Conservation (phyloP, 2,329 filamentous ascomycete genomes). For the Microsporum audouinii region DNA sequence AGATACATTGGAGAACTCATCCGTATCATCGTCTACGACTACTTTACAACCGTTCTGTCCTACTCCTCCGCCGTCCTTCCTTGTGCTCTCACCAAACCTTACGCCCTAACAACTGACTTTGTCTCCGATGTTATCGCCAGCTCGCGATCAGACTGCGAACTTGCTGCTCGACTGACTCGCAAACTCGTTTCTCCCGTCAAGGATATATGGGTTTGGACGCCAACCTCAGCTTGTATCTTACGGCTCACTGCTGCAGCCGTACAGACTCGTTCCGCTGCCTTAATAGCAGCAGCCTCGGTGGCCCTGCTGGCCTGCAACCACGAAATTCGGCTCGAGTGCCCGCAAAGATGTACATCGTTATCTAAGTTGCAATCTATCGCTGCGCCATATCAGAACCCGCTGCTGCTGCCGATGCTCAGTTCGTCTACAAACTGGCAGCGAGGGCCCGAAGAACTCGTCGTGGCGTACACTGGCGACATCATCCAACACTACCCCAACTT, state of each 20-base stretch:
- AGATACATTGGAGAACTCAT: slow-evolving; percentile 63
- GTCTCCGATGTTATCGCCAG: slow-evolving; percentile 54
- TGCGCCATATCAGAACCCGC: background rate
- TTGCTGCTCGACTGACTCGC: slow-evolving; percentile 34
- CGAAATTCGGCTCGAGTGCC: slow-evolving; percentile 42
- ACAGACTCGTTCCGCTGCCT: slow-evolving; percentile 55
- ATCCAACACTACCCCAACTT: slow-evolving; percentile 66
- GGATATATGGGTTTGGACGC: slow-evolving; percentile 48
- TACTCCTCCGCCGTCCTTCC: slow-evolving; percentile 41
- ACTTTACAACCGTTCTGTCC: slow-evolving; percentile 38
- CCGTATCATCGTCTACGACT: slow-evolving; percentile 54
- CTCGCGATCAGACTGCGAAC: slow-evolving; percentile 35
- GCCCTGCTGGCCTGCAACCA: slow-evolving; percentile 55
- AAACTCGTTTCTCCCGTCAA: slow-evolving; percentile 38
- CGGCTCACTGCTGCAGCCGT: slow-evolving; percentile 56
- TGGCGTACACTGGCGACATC: slow-evolving; percentile 66
- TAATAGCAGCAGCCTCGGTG: slow-evolving; percentile 58
- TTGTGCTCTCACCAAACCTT: slow-evolving; percentile 39
- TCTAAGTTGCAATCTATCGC: slow-evolving; percentile 7
- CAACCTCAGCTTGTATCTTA: slow-evolving; percentile 46
- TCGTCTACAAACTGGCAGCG: slow-evolving; percentile 22
- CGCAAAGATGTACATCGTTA: slow-evolving; percentile 7
- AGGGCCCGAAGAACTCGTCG: slow-evolving; percentile 48
- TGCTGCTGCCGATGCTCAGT: background rate
- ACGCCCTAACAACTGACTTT: slow-evolving; percentile 56